phyloP scores from a whole-genome alignment of 352 stramenopile species.

The Phytophthora hybrid region DNA sequence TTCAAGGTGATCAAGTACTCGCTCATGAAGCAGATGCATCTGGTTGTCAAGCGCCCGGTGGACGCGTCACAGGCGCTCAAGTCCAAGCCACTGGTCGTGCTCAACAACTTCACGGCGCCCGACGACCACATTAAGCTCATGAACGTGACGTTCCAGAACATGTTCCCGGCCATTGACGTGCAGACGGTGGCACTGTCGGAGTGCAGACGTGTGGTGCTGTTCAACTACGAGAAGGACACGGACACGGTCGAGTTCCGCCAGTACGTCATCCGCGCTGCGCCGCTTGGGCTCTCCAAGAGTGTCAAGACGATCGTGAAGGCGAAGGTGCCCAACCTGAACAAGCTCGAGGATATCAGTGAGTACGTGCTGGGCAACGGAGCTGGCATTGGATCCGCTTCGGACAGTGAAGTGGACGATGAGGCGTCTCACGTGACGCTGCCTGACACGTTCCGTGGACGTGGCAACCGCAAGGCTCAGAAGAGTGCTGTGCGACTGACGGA shows the following conservation, averaged over 20 bases:
- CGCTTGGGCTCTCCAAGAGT: conserved; percentile 92
- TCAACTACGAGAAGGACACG: conserved; percentile 95
- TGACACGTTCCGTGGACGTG: conserved; percentile 91
- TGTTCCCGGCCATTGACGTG: conserved; percentile 99
- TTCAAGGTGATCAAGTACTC: conserved; percentile 94
- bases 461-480: conserved; percentile 94
- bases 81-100: conserved; percentile 95
- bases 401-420: conserved; percentile 97
- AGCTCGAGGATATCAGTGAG: conserved; percentile 97
- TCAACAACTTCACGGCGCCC: conserved; percentile 98
- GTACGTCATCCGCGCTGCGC: conserved; percentile 96
- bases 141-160: conserved; percentile 99
- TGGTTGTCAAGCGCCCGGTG: conserved; percentile 92
- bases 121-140: conserved; percentile 93
- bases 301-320: conserved; percentile 93
- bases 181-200: conserved; percentile 95
- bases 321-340: conserved; percentile 95
- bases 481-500: conserved; percentile 96
- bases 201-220: conserved; percentile 97
- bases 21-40: conserved; percentile 93
- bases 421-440: conserved; percentile 92
- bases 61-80: conserved; percentile 90
- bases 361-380: conserved; percentile 91
- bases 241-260: conserved; percentile 97
- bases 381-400: conserved; percentile 86